Evolutionary conservation across 306 rosid genomes (phyloP).

Genomic region (Acmispon strigosus): DNA sequence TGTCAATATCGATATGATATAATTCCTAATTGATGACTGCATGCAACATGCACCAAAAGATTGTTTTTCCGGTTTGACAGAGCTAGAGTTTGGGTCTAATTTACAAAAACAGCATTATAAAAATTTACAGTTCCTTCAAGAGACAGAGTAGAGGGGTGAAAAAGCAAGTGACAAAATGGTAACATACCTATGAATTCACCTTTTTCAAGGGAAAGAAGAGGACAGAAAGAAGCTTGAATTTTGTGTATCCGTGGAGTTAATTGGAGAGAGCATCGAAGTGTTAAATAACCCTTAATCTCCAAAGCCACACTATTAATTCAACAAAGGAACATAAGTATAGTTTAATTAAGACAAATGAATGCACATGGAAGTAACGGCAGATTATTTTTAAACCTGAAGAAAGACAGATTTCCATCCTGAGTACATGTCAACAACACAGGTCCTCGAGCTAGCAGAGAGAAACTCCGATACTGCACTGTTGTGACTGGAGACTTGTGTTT

Average conservation of each 20-base stretch:
- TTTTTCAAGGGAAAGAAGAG: conserved; percentile 92
- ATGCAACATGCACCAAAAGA: not conserved
- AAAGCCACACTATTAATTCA: conserved; percentile 60
- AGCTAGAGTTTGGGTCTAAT: not conserved
- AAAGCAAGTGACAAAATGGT: not conserved
- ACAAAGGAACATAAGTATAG: conserved; percentile 5
- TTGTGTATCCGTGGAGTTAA: conserved; percentile 78
- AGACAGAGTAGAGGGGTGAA: not conserved
- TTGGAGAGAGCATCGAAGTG: conserved; percentile 92
- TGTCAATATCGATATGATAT: not conserved
- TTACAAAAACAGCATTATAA: not conserved
- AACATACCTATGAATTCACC: conserved; percentile 83
- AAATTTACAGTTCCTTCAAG: conserved; percentile 9
- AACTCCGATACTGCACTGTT: conserved; percentile 84
- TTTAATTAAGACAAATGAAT: conserved; percentile 9
- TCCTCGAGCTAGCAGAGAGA: conserved; percentile 83
- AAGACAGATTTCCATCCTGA: conserved; percentile 86
- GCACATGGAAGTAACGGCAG: conserved; percentile 4
- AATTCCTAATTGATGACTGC: not conserved
- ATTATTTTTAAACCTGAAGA: conserved; percentile 67
- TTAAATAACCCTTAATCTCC: conserved; percentile 90
- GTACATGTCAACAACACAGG: conserved; percentile 89
- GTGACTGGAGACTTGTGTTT: conserved; percentile 74
- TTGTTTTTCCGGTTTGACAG: not conserved
- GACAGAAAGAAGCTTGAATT: conserved; percentile 89